A percentile compares a stretch with the other conserved stretches of the same genome.
Evolutionary conservation across 1,284 basidiomycete species (phyloP).

Genomic region (Tylopilus orsonianus): DNA sequence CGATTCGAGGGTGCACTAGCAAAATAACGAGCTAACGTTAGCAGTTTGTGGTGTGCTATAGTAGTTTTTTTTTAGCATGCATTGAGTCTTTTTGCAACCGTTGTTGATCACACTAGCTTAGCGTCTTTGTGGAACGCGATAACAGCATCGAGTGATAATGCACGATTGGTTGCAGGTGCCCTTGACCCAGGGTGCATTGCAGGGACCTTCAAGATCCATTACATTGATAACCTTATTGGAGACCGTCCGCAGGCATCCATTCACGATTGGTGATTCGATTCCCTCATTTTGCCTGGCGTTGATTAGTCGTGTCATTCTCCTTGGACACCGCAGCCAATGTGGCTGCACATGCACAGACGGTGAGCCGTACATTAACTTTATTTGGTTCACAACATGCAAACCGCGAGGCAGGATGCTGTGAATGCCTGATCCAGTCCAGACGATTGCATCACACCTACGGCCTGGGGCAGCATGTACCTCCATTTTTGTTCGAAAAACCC

Average conservation of each 20-base stretch:
- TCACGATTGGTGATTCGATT: background rate
- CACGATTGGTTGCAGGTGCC: background rate
- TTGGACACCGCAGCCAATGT: background rate
- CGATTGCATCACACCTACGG: slow-evolving; percentile 7
- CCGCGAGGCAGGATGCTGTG: slow-evolving; percentile 12
- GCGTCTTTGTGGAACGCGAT: background rate
- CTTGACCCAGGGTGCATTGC: slow-evolving; percentile 13
- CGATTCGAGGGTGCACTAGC: too few relatives aligned
- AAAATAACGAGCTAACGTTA: too few relatives aligned
- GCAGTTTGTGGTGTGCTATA: too few relatives aligned
- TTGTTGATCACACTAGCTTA: background rate
- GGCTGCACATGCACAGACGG: background rate
- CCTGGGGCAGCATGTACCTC: background rate
- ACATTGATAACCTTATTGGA: too few relatives aligned
- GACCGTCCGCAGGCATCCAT: background rate
- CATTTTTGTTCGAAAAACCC: slow-evolving; percentile 7
- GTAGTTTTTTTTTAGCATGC: background rate
- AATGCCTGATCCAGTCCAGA: background rate
- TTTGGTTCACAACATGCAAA: slow-evolving; percentile 20
- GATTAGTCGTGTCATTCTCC: background rate
- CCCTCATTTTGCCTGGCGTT: background rate
- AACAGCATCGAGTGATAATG: background rate
- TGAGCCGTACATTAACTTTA: background rate
- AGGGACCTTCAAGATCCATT: background rate
- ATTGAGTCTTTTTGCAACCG: background rate